Conservation (phyloP, 192 early-diverging fungal genomes). For the Coemansia sp. region DNA sequence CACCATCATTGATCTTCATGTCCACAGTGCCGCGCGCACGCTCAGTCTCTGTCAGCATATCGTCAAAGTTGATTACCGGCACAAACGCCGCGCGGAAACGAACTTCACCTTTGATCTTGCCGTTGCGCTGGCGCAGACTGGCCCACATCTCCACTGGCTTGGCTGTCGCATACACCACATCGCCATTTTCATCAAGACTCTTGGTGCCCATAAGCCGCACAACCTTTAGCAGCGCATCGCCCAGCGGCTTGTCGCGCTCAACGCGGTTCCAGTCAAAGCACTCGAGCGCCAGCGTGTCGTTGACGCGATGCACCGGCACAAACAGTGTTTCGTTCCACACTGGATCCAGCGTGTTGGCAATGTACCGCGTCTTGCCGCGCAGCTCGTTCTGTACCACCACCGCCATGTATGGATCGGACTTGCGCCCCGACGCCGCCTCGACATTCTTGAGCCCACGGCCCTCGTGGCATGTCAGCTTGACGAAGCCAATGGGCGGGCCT, state of each 20-base stretch:
- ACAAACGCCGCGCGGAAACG: conserved; percentile 60
- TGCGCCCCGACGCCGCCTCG: conserved; percentile 72
- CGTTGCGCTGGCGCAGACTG: conserved; percentile 58
- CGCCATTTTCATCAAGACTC: conserved; percentile 33
- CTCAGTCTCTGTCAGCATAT: conserved; percentile 47
- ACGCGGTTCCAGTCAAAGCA: conserved; percentile 88
- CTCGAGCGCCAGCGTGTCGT: conserved; percentile 74
- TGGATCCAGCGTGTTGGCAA: conserved; percentile 82
- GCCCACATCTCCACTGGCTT: conserved; percentile 59
- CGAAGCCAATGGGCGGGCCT: conserved; percentile 70
- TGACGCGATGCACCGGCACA: conserved; percentile 74
- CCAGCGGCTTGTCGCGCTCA: conserved; percentile 82
- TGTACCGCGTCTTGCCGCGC: conserved; percentile 76
- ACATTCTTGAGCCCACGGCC: conserved; percentile 82
- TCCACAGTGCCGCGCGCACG: conserved; percentile 38
- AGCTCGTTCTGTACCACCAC: conserved; percentile 62
- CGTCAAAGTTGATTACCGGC: conserved; percentile 58
- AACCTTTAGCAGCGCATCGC: conserved; percentile 64
- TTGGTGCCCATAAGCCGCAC: conserved; percentile 56
- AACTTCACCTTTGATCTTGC: conserved; percentile 61
- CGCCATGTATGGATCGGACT: conserved; percentile 91
- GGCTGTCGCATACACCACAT: conserved; percentile 39
- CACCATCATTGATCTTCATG: conserved; percentile 41
- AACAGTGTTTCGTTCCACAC: conserved; percentile 91
- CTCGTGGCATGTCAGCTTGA: conserved; percentile 72